Base-by-base conservation (phyloP, 1,139 yeast genomes). In the Geotrichum restrictum region DNA sequence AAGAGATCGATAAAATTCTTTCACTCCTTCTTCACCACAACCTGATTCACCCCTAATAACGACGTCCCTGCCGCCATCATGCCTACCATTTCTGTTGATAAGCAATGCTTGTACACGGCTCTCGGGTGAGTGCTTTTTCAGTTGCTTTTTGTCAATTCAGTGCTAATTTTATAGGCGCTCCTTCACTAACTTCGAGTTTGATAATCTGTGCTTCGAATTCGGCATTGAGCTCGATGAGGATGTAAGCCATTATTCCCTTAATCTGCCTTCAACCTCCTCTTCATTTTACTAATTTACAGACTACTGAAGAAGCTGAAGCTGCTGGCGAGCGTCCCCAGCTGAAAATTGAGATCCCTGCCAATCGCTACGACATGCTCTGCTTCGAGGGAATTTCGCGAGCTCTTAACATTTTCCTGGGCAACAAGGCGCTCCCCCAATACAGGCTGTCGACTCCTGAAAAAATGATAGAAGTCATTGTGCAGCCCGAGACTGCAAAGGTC, bases 191-290 rank as follows among this genome's bases (percentile, higher is more conserved):
- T 82, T 88, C 64, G 98, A 91, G 68, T 91, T 94, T 66, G 98
- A 94, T 68, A 97, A 91, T 71, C 80, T 94, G 62, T 94, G 98
- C 74, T 94, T 94, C 74, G 95, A 91, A 66, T 94, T 91, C 63
- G 99, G 99, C 63, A 83, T 94, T 62, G 99, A 94, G 74, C 79
- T 94, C 60, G 99, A 94, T 69, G 98, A 94, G 74, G 98, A 94
- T 69, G 65, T 62, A 59, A 8, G 64, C 45, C 11, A 29, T 18
- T 27, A n/a, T n/a, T n/a, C n/a, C n/a, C n/a, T n/a, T n/a, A n/a
- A n/a, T n/a, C n/a, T 11, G 42, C 37, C 13, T 16, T 4, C 19
- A 51, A 37, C n/a, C 22, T 31, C 14, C 19, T 37, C 11, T 14
- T 45, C 5, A 16, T 16, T 47, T 39, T 32, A 14, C 54, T 48